Conservation (phyloP, 2,329 filamentous ascomycete genomes). For the Mollisia scopiformis region DNA sequence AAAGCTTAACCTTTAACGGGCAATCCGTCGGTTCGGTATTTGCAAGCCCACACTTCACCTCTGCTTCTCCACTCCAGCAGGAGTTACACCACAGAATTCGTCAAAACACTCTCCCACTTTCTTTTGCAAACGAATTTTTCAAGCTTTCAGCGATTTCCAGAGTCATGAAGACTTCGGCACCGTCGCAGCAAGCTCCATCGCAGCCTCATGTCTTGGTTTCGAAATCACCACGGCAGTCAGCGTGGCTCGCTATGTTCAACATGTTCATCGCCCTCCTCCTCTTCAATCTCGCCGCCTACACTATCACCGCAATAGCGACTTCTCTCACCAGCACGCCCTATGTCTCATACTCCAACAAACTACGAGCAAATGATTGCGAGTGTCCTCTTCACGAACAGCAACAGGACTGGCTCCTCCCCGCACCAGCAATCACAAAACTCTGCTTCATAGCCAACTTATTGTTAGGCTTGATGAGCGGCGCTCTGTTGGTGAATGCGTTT, state of each 20-base stretch:
- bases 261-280: neutral
- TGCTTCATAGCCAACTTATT: too few species aligned
- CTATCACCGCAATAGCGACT: neutral
- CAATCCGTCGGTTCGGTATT: too few species aligned
- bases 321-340: neutral
- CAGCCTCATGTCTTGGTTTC: neutral
- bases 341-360: neutral
- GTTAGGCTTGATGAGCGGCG: too few species aligned
- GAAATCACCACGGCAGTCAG: neutral
- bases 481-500: neutral
- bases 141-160: neutral
- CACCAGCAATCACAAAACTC: neutral
- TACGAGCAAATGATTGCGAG: neutral
- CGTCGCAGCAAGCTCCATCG: neutral
- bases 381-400: neutral
- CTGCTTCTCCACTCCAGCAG: too few species aligned
- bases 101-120: too few species aligned
- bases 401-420: constrained; percentile 1
- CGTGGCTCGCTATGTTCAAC: neutral
- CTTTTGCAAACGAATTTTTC: too few species aligned
- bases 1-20: too few species aligned
- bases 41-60: too few species aligned
- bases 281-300: constrained; percentile 1
- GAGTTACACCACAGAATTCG: too few species aligned
- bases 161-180: neutral